Conservation (phyloP, 2,329 filamentous ascomycete genomes). For the Ascochyta rabiei region DNA sequence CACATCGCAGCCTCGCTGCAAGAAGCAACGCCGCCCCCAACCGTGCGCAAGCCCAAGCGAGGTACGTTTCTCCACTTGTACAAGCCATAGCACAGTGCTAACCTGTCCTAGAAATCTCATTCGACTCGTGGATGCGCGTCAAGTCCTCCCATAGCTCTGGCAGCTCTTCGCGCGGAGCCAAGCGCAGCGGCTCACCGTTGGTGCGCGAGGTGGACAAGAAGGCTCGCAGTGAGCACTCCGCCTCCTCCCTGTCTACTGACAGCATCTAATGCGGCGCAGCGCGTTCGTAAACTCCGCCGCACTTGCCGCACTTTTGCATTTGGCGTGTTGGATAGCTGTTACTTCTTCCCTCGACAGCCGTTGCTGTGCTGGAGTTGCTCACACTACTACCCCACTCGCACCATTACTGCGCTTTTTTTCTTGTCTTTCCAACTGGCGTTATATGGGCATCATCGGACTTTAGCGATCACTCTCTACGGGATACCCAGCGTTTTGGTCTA, state of each 20-base stretch:
- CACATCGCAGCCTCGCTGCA: slow-evolving; percentile 59
- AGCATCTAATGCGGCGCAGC: slow-evolving; percentile 32
- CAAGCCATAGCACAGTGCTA: not conserved
- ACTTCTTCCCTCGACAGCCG: too few relatives aligned
- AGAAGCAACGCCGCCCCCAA: slow-evolving; percentile 60
- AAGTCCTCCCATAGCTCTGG: slow-evolving; percentile 56
- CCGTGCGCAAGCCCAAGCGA: slow-evolving; percentile 65
- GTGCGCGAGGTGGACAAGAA: slow-evolving; percentile 39
- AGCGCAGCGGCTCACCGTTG: slow-evolving; percentile 42
- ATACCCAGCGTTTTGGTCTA: slow-evolving; percentile 9
- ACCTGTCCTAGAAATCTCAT: slow-evolving; percentile 47
- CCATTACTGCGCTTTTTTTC: not conserved
- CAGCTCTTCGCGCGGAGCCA: slow-evolving; percentile 47
- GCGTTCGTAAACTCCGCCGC: slow-evolving; percentile 16
- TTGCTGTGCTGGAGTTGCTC: not conserved
- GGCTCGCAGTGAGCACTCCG: slow-evolving; percentile 17
- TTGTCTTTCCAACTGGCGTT: slow-evolving; percentile 11
- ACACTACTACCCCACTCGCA: not conserved
- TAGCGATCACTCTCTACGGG: slow-evolving; percentile 8
- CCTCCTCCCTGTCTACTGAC: slow-evolving; percentile 35
- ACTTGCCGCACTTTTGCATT: not conserved
- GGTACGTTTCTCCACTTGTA: slow-evolving; percentile 49
- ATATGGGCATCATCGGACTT: not conserved
- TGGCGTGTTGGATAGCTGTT: not conserved
- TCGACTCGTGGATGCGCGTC: slow-evolving; percentile 71